phyloP scores from a whole-genome alignment of 176 grass and related monocot species.

The Bothriochloa decipiens region DNA sequence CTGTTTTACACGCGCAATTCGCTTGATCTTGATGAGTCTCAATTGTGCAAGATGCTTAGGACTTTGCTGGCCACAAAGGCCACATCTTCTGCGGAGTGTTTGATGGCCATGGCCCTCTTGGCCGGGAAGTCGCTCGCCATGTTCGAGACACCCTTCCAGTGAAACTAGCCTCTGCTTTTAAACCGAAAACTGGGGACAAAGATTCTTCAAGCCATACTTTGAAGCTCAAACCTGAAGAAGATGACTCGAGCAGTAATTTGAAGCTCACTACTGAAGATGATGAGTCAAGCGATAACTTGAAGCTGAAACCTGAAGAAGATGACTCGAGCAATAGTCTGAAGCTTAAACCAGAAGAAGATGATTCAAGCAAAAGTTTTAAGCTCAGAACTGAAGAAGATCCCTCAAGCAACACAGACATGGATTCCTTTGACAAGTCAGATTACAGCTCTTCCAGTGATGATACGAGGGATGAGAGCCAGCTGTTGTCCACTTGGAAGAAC shows the following conservation, averaged over 20 bases:
- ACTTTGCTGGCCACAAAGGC: constrained; percentile 65
- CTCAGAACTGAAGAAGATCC: background rate
- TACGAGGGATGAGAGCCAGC: too few relatives aligned
- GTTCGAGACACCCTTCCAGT: constrained; percentile 61
- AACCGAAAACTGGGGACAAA: constrained; percentile 10
- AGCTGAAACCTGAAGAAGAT: too few relatives aligned
- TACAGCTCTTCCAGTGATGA: constrained; percentile 9
- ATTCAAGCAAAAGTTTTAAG: background rate
- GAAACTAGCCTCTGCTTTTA: constrained; percentile 48
- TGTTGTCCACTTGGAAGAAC: too few relatives aligned
- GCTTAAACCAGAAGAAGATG: background rate
- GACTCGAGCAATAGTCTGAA: background rate
- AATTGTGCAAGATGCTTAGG: constrained; percentile 52
- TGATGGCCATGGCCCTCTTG: constrained; percentile 76
- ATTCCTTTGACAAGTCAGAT: constrained; percentile 48
- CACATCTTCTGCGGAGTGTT: constrained; percentile 74
- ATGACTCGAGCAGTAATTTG: background rate
- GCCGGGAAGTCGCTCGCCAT: constrained; percentile 68
- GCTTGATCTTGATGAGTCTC: constrained; percentile 17
- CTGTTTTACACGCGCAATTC: background rate
- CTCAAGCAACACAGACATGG: background rate
- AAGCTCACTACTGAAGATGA: background rate
- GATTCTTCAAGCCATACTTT: background rate
- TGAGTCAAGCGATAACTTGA: too few relatives aligned
- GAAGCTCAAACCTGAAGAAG: background rate